A percentile compares a stretch with the other conserved stretches of the same genome.
Conservation (phyloP, 2,329 filamentous ascomycete species). For the Microdochium bolleyi region DNA sequence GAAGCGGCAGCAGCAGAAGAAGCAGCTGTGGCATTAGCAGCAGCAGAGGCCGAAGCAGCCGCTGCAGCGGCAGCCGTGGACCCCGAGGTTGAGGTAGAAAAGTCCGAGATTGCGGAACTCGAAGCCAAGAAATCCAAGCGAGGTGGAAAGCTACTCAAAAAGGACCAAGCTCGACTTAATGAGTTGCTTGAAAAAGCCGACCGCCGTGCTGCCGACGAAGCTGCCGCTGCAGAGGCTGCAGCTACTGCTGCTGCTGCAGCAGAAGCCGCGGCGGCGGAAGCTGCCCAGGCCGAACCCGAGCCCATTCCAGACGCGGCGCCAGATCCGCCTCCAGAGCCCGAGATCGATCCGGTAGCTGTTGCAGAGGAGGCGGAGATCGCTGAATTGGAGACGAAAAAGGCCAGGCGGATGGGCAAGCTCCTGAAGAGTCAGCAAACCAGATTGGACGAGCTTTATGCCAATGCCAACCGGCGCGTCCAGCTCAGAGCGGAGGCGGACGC, state of each 20-base stretch:
- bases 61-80: neutral
- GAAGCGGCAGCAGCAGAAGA: conserved; percentile 11
- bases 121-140: neutral
- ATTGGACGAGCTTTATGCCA: conserved; percentile 11
- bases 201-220: neutral
- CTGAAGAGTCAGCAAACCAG: conserved; percentile 22
- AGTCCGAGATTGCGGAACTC: neutral
- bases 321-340: neutral
- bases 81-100: neutral
- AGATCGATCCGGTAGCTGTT: conserved; percentile 11
- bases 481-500: conserved; percentile 4
- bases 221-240: neutral
- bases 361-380: conserved; percentile 16
- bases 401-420: conserved; percentile 25
- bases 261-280: conserved; percentile 6
- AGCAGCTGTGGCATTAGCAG: conserved; percentile 17
- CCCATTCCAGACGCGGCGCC: conserved; percentile 5
- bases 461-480: conserved; percentile 8
- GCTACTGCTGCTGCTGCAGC: neutral
- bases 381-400: conserved; percentile 19
- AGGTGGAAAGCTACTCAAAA: neutral
- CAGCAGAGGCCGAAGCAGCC: conserved; percentile 5
- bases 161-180: neutral
- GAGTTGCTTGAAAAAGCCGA: neutral
- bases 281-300: conserved; percentile 6